These are phyloP conservation scores for Phlebiopsis gigantea DNA, from an alignment of 768 basidiomycete genomes.

Conservation along the genomic window DNA sequence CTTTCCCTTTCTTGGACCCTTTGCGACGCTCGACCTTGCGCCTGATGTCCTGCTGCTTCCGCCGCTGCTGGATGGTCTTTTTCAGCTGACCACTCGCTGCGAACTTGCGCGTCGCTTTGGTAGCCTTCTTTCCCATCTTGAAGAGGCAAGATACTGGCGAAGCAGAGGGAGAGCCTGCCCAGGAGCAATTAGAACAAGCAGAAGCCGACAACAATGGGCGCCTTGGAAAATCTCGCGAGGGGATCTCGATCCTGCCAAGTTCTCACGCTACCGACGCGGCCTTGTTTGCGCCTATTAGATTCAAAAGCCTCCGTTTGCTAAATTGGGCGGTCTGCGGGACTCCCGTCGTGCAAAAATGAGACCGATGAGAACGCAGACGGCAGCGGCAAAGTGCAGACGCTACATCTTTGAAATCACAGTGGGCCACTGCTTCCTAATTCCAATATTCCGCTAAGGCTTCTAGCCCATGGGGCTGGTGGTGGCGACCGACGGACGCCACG, in stretches of 20 bases:
- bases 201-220: neutral
- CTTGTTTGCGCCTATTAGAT: conserved; percentile 2
- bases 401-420: neutral
- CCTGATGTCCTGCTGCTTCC: conserved; percentile 71
- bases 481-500: too few species aligned
- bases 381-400: too few species aligned
- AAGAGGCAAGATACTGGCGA: neutral
- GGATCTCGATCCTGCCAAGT: conserved; percentile 1
- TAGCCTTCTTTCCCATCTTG: conserved; percentile 53
- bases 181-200: neutral
- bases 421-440: neutral
- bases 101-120: conserved; percentile 85
- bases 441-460: too few species aligned
- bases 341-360: neutral
- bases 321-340: neutral
- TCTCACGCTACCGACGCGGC: neutral
- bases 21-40: conserved; percentile 65
- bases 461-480: too few species aligned
- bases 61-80: conserved; percentile 78
- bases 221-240: conserved; percentile 2
- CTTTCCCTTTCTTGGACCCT: conserved; percentile 23
- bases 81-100: conserved; percentile 85
- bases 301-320: conserved; percentile 7
- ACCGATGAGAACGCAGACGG: neutral
- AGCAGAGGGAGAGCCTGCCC: neutral